Conservation (phyloP, 2,329 filamentous ascomycete species). For the Exophiala bonariae region DNA sequence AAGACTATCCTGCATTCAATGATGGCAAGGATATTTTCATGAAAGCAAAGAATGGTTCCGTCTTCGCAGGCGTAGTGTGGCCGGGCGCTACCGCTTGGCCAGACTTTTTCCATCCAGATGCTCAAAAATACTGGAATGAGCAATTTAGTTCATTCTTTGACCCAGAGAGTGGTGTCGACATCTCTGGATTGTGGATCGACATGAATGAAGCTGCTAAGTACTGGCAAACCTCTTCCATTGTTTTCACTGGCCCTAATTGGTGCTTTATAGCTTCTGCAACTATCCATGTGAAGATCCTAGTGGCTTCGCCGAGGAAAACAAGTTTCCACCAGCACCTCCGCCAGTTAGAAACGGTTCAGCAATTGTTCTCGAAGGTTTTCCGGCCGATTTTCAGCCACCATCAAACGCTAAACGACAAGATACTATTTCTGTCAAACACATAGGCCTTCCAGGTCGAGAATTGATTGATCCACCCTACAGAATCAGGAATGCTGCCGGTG, state of each 20-base stretch:
- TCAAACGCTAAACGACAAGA: constrained; percentile 8
- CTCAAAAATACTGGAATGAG: constrained; percentile 67
- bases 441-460: constrained; percentile 63
- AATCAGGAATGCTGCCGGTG: constrained; percentile 63
- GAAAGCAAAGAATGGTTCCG: constrained; percentile 30
- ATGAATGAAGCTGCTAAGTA: constrained; percentile 59
- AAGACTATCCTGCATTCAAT: constrained; percentile 58
- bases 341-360: constrained; percentile 59
- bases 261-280: constrained; percentile 42
- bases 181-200: constrained; percentile 78
- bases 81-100: constrained; percentile 61
- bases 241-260: background rate
- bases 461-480: constrained; percentile 65
- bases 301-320: constrained; percentile 48
- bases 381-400: constrained; percentile 64
- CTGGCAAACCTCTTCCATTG: background rate
- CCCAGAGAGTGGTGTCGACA: constrained; percentile 64
- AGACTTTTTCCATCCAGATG: constrained; percentile 72
- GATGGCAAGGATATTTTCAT: constrained; percentile 59
- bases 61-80: constrained; percentile 45
- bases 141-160: constrained; percentile 68
- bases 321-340: constrained; percentile 59
- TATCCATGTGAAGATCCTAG: constrained; percentile 57
- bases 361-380: constrained; percentile 63
- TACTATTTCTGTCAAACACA: constrained; percentile 34